Evolutionary conservation across 129 eudicot species (phyloP), one percentile per base, ranked within the genome.

Genomic region (Kitagawia praeruptora): DNA sequence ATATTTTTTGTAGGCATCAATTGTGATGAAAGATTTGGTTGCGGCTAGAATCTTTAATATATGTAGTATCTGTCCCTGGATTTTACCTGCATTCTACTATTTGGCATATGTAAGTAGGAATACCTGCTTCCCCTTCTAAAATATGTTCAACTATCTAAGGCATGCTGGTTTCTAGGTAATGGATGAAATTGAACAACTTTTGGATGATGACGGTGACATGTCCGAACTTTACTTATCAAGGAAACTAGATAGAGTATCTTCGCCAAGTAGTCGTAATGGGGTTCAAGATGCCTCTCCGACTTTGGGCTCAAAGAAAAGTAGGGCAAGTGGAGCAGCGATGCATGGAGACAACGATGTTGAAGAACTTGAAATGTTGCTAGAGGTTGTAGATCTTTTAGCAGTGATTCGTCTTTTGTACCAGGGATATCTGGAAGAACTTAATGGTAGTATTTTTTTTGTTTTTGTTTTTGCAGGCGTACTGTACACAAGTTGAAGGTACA

Each of bases 161-260:
- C 27, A 56, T 1, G n/a, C n/a, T 21, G 27, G 64, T 56, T 56
- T 56, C 8, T 49, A 94, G 98, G 98, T 95, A 40, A 83, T 96
- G 42, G 97, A 95, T 84, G 98, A 95, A 85, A 94, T 95, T 70
- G 97, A 95, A 81, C 96, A 92, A 75, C 96, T 95, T 72, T 77
- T 95, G 85, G 98, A 95, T 76, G 98, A 95, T 18, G 97, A 92
- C 45, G 93, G 92, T 76, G 98, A 95, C 46, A 95, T 95, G 98
- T 93, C 96, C 7, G 94, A 95, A 75, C 93, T 95, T 39, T 94
- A 94, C 81, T 83, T 94, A 84, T 89, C 98, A 4, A 82, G 98
- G 74, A 94, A 94, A 84, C 75, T 89, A 83, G 87, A 87, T 64
- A 83, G 90, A 38, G 86, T 7, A 2, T 56, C 88, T 67, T 89